These are phyloP conservation scores for Hericium coralloides DNA, from an alignment of 768 basidiomycete genomes.

Conservation along the genomic window DNA sequence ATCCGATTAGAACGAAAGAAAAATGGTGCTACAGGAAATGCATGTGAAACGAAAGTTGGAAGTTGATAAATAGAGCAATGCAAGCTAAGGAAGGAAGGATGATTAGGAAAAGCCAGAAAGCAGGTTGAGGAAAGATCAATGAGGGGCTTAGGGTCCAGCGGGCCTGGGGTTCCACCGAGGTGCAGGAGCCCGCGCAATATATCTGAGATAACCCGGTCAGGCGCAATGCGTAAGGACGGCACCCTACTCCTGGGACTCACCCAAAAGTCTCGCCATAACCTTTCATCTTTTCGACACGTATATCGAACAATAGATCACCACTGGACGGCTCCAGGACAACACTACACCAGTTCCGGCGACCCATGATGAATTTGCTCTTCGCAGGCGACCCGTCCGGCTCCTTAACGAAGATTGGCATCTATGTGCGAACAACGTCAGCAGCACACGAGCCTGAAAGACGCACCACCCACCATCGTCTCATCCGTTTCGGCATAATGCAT, in stretches of 20 bases:
- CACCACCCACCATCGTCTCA: conserved; percentile 61
- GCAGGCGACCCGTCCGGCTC: conserved; percentile 73
- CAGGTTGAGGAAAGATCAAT: neutral
- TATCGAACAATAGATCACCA: conserved; percentile 69
- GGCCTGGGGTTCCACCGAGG: conserved; percentile 18
- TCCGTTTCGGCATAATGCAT: conserved; percentile 78
- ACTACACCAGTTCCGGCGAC: conserved; percentile 79
- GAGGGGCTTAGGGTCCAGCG: neutral
- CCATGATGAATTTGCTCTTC: conserved; percentile 80
- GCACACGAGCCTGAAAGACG: neutral
- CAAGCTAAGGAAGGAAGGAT: too few relatives aligned
- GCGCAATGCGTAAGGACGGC: neutral
- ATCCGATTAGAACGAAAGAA: conserved; percentile 3
- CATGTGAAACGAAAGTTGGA: neutral
- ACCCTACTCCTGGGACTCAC: conserved; percentile 31
- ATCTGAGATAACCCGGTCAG: conserved; percentile 11
- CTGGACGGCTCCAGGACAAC: conserved; percentile 48
- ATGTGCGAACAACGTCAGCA: neutral
- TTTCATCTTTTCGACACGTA: conserved; percentile 80
- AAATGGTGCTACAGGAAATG: neutral
- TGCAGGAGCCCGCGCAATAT: conserved; percentile 20
- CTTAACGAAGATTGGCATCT: conserved; percentile 69
- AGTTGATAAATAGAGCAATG: neutral
- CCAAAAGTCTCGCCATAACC: conserved; percentile 76
- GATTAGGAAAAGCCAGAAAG: too few relatives aligned